Percentiles rank a stretch among this genome's conserved stretches.
phyloP scores from a whole-genome alignment of 352 stramenopile species.

The Pythium sukuiense region DNA sequence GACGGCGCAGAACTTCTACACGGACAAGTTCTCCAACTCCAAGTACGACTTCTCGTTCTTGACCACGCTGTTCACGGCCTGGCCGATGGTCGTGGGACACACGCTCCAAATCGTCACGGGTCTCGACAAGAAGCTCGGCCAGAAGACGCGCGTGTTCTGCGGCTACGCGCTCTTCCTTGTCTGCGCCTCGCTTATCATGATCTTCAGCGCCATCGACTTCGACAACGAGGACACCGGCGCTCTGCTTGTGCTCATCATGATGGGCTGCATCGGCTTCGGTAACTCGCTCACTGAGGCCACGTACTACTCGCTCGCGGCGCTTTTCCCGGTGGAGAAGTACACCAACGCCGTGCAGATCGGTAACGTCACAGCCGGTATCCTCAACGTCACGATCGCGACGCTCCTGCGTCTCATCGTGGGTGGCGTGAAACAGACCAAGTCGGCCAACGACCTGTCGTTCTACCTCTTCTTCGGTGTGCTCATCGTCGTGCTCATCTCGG shows the following conservation, averaged over 20 bases:
- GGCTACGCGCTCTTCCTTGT: constrained; percentile 60
- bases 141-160: constrained; percentile 40
- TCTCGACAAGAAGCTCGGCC: constrained; percentile 55
- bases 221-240: constrained; percentile 46
- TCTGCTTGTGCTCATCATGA: constrained; percentile 55
- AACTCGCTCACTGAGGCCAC: constrained; percentile 62
- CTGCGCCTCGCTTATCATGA: constrained; percentile 60
- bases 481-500: constrained; percentile 46
- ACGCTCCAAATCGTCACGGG: constrained; percentile 52
- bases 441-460: constrained; percentile 39
- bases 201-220: constrained; percentile 57
- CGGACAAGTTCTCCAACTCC: constrained; percentile 20
- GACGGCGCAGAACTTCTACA: constrained; percentile 38
- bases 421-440: constrained; percentile 39
- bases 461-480: constrained; percentile 68
- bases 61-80: constrained; percentile 55
- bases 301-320: constrained; percentile 58
- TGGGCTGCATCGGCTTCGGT: constrained; percentile 45
- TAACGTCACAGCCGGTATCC: constrained; percentile 45
- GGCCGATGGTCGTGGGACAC: constrained; percentile 61
- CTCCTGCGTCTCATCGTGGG: constrained; percentile 53
- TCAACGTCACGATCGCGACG: constrained; percentile 61
- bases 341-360: constrained; percentile 70
- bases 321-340: constrained; percentile 69
- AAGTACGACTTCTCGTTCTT: constrained; percentile 61